Conservation (phyloP, 2,329 filamentous ascomycete species). For the Aurifilum marmelostoma region DNA sequence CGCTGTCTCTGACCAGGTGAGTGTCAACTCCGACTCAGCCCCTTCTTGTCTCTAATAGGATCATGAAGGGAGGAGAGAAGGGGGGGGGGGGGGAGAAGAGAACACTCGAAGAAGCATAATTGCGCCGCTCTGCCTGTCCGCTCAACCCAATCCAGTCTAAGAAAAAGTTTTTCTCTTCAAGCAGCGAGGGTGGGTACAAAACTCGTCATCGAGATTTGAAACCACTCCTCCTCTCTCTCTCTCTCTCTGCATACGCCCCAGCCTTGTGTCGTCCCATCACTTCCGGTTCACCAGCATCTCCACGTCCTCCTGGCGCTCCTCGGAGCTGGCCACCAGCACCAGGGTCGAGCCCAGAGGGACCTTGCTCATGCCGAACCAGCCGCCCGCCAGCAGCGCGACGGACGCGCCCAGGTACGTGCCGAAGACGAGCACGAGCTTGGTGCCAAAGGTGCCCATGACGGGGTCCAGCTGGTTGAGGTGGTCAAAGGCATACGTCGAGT, state of each 20-base stretch:
- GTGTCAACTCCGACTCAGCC: too few relatives aligned
- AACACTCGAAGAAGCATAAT: neutral
- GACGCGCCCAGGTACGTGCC: constrained; percentile 30
- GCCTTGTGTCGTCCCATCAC: neutral
- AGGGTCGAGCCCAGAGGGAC: neutral
- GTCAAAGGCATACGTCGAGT: constrained; percentile 32
- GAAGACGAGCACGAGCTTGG: constrained; percentile 32
- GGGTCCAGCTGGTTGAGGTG: constrained; percentile 31
- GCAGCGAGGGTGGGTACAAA: neutral
- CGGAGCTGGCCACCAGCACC: neutral
- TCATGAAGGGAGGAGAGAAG: too few relatives aligned
- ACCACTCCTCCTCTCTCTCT: neutral
- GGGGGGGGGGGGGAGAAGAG: neutral
- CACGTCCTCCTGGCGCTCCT: neutral
- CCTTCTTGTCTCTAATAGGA: too few relatives aligned
- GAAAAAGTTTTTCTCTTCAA: neutral
- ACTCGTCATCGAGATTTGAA: neutral
- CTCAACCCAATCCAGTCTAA: neutral
- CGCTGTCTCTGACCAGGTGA: too few relatives aligned
- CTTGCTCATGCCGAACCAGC: constrained; percentile 20
- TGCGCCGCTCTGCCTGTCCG: neutral
- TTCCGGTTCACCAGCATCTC: neutral
- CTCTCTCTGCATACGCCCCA: too few relatives aligned
- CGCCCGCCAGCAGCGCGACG: constrained; percentile 23
- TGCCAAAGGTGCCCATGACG: constrained; percentile 31